Evolutionary conservation across 73 alveolate genomes (phyloP), one percentile per base, ranked within the genome.

Genomic region (Stentor roeselii): DNA sequence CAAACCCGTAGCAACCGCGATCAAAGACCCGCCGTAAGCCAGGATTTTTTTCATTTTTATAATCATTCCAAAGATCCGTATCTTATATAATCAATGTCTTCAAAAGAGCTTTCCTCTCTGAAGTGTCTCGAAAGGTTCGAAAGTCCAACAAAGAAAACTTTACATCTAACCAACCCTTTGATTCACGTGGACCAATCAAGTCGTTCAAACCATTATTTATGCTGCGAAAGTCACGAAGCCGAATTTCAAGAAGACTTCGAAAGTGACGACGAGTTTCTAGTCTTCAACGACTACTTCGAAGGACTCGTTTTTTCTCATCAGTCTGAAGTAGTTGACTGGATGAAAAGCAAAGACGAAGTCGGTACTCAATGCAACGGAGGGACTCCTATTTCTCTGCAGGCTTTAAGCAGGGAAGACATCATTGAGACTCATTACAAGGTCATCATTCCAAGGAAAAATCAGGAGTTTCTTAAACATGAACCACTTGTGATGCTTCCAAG

Each of bases 341-440:
- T 67, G 80, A n/a, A 67, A 67, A 30, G 14, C 14, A 67, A 67
- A 32, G 41, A 67, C n/a, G 80, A 67, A 1, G 34, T 67, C 41
- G n/a, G 41, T 21, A 21, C 41, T 67, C 80, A 67, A 67, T 67
- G 80, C 80, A 67, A 67, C 34, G 80, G 27, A 67, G 80, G 80
- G 41, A 21, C 41, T 14, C 80, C 80, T 30, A 40, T 67, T n/a
- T 67, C 80, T 27, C 42, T 67, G 34, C 21, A 32, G 27, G 27
- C 21, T 1, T 67, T 67, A 67, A 67, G 80, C 2, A 30, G 15
- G 37, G 27, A 27, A 2, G 42, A 36, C 1, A 11, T 21, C 1
- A n/a, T 30, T 0, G 37, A 40, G 37, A 15, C n/a, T 27, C 42
- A 34, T 27, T 36, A n/a, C 34, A 67, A 67, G 34, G 34, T 67